Evolutionary conservation across 2,329 filamentous ascomycete genomes (phyloP), one percentile per base, ranked within the genome.

Genomic region (Daldinia eschscholtzii): DNA sequence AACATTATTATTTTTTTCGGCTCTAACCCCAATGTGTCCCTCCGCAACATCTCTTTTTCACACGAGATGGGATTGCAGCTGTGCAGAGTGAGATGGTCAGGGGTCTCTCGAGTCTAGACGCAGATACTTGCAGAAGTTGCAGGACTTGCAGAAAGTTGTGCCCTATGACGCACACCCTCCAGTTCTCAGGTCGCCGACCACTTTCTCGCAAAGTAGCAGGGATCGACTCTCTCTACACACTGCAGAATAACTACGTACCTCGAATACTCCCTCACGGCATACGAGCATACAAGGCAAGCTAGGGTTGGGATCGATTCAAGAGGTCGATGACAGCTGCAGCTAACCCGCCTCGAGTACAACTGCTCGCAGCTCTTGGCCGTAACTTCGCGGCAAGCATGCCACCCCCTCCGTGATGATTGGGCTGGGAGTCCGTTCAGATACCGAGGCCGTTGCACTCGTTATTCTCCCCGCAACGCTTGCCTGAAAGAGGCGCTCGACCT

Each of bases 311-410:
- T 64, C 61, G 65, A 70, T 61, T 65, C 61, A 26, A 65, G 56
- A 61, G 42, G 57, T 72, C 62, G 60, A 72, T 70, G 64, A 66
- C 65, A 63, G 65, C 67, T 67, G 67, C 67, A 71, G 64, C 67
- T 55, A 71, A 67, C 69, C 67, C 69, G 65, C 67, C 69, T 60
- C 28, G 65, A 62, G 67, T 66, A 69, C 71, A 61, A 65, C 67
- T 65, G 39, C 65, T 73, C 71, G 70, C 69, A 73, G 69, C 67
- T 73, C 69, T 73, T 71, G 71, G 69, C 71, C 71, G 65, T 66
- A 61, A 67, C 67, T 70, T 72, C 67, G 62, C 67, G 71, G 69
- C 67, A 73, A 68, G 61, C 64, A 61, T 66, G 50, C 58, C 63
- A 62, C 66, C 61, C 46, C 28, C 64, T 62, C 55, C 20, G 46